Evolutionary conservation across 148 eudicot species (phyloP).

Genomic region (Heliamphora exappendiculata): DNA sequence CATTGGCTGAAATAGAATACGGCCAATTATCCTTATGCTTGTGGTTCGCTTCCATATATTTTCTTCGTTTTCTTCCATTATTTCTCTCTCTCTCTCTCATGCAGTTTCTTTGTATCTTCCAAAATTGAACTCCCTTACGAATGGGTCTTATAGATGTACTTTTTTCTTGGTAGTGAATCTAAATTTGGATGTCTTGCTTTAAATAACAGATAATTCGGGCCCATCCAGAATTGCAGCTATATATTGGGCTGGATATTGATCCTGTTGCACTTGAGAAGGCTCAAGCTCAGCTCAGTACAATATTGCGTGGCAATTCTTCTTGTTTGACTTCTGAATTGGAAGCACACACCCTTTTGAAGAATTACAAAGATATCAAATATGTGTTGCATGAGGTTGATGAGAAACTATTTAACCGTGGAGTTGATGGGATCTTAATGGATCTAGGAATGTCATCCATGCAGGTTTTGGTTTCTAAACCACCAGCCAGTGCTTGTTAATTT

Average conservation of each 20-base stretch:
- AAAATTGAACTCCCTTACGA: not conserved
- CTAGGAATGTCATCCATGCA: conserved; percentile 99
- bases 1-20: too few species aligned
- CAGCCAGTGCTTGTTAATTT: not conserved
- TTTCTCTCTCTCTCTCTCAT: not conserved
- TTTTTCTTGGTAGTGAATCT: not conserved
- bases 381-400: conserved; percentile 57
- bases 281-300: conserved; percentile 34
- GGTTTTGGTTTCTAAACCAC: conserved; percentile 34
- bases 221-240: conserved; percentile 71
- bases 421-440: conserved; percentile 91
- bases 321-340: conserved; percentile 29
- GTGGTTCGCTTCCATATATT: not conserved
- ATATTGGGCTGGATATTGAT: conserved; percentile 86
- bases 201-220: conserved; percentile 65
- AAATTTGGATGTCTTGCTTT: not conserved
- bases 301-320: conserved; percentile 27
- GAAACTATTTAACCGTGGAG: conserved; percentile 36
- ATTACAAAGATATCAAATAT: conserved; percentile 53
- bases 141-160: not conserved
- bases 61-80: not conserved
- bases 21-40: too few species aligned
- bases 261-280: conserved; percentile 78
- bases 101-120: not conserved
- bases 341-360: conserved; percentile 47